phyloP scores from a whole-genome alignment of 441 rosid genomes.

The Adansonia madagascariensis region DNA sequence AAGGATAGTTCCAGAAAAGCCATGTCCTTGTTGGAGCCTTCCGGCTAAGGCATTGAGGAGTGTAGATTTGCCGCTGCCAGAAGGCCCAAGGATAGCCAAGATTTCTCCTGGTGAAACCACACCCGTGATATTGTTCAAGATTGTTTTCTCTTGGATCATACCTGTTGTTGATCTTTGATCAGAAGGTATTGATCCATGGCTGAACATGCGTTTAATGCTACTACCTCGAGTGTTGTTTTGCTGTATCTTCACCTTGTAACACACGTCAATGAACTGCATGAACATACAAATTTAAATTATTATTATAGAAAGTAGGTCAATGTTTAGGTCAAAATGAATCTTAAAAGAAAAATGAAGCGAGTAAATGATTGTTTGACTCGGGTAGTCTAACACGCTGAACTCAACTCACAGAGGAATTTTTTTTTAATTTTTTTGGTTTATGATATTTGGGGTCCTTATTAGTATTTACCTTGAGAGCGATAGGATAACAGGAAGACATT shows the following conservation, averaged over 20 bases:
- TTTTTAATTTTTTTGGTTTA: not conserved
- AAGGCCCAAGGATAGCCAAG: constrained; percentile 89
- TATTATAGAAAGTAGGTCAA: constrained; percentile 18
- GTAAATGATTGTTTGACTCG: constrained; percentile 32
- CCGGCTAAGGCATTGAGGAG: constrained; percentile 77
- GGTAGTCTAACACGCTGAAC: not conserved
- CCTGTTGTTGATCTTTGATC: constrained; percentile 32
- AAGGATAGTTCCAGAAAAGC: constrained; percentile 66
- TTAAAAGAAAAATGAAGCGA: not conserved
- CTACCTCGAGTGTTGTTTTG: constrained; percentile 31
- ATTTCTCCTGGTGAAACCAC: constrained; percentile 86
- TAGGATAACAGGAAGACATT: constrained; percentile 61
- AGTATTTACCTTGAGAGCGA: constrained; percentile 68
- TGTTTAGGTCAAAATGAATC: constrained; percentile 33
- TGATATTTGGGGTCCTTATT: too few species aligned
- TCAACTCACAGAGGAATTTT: not conserved
- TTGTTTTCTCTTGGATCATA: constrained; percentile 50
- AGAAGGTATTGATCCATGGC: constrained; percentile 29
- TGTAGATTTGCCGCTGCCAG: constrained; percentile 92
- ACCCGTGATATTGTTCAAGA: constrained; percentile 77
- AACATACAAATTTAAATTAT: not conserved
- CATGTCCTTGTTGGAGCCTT: constrained; percentile 53
- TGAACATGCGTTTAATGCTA: constrained; percentile 44
- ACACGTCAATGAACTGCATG: constrained; percentile 76
- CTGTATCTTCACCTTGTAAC: constrained; percentile 55